Percentiles rank a stretch among this genome's conserved stretches.
Evolutionary conservation across 768 basidiomycete species (phyloP).

Genomic region (Podaxis sp.): DNA sequence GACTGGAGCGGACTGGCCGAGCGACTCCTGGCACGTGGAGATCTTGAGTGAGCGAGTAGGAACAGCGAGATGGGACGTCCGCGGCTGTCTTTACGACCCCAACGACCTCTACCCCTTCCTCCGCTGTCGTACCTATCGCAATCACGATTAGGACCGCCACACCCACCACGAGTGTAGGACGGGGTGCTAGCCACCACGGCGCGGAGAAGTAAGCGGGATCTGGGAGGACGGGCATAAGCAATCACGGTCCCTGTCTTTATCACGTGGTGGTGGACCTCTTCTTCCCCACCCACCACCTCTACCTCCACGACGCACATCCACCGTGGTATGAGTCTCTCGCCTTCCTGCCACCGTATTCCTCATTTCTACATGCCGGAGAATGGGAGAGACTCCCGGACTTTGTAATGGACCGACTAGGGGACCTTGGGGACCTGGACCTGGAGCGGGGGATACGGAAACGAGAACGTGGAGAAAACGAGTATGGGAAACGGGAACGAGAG

Average conservation of each 20-base stretch:
- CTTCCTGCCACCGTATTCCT: conserved; percentile 14
- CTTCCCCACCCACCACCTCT: conserved; percentile 35
- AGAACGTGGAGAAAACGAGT: conserved; percentile 24
- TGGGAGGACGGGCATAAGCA: conserved; percentile 48
- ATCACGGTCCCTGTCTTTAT: conserved; percentile 37
- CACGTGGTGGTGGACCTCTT: conserved; percentile 39
- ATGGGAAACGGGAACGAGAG: conserved; percentile 39
- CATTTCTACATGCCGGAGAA: conserved; percentile 21
- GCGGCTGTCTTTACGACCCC: neutral
- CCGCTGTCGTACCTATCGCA: conserved; percentile 15
- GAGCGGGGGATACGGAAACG: conserved; percentile 9
- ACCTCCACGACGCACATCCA: conserved; percentile 32
- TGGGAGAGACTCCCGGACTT: conserved; percentile 15
- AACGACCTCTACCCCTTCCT: neutral
- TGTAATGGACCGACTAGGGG: neutral
- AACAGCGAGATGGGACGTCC: neutral
- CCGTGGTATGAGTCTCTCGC: conserved; percentile 37
- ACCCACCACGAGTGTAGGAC: conserved; percentile 79
- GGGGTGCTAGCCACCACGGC: conserved; percentile 43
- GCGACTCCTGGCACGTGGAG: conserved; percentile 43
- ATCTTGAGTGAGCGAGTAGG: conserved; percentile 17
- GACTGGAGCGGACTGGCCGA: conserved; percentile 76
- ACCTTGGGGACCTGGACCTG: conserved; percentile 34
- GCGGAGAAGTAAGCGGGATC: conserved; percentile 57
- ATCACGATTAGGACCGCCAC: conserved; percentile 39